Base-by-base conservation (phyloP, 345 rosid genomes). In the Euphorbia lathyris region DNA sequence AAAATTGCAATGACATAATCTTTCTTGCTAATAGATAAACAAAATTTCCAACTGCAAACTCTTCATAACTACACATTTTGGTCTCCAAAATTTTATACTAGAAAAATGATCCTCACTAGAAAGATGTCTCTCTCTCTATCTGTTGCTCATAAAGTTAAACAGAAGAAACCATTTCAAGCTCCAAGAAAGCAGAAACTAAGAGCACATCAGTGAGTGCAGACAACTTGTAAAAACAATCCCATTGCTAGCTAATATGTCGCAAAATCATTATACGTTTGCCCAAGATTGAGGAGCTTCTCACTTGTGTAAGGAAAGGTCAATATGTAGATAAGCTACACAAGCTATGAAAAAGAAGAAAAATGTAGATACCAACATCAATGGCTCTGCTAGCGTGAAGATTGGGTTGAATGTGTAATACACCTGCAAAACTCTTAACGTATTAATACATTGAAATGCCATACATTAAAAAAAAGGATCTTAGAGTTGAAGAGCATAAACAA, bases 351-450 rank as follows among this genome's bases (percentile, higher is more conserved):
- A 79, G 26, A 88, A 79, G 96, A 92, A 90, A 83, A 90, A 86
- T 4, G 71, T 87, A 5, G 93, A 85, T 40, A 82, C 81, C 87
- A 92, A 76, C 96, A 96, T 90, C 60, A 90, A 61, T 20, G 98
- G 99, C 83, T 92, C 98, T 4, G 94, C 97, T 50, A 96, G 91
- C 99, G 92, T 90, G 88, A 92, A 92, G 69, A 90, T 82, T 19
- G 94, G 96, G 65, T 92, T 96, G 91, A 90, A 92, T 32, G 86
- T 87, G 83, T 90, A 92, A 71, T 96, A 88, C 61, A 96, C 97
- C 98, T 96, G 89, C 80, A 56, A 55, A 32, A 29, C 10, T 27
- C 42, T 13, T 2, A 29, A 32, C 20, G 67, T 5, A 43, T 22
- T 11, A 22, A 8, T 34, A 27, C 17, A 65, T 22, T 19, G 14